Conservation (phyloP, 208 protist species). For the Trichomonas tenax region DNA sequence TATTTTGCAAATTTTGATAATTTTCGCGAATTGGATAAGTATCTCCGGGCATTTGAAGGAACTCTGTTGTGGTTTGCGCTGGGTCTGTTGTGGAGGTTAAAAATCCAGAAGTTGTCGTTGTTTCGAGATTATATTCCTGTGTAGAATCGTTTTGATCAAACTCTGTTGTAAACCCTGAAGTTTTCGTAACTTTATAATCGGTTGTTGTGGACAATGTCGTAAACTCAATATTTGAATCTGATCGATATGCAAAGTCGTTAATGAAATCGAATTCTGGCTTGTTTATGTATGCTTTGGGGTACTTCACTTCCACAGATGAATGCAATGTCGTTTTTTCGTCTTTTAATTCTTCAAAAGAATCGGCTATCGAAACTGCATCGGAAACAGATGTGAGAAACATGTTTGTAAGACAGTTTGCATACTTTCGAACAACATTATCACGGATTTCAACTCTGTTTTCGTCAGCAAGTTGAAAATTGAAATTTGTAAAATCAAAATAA, state of each 20-base stretch:
- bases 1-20: background rate
- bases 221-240: too few relatives aligned
- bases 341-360: background rate
- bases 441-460: background rate
- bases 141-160: too few relatives aligned
- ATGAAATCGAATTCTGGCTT: background rate
- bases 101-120: too few relatives aligned
- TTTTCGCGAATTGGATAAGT: background rate
- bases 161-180: too few relatives aligned
- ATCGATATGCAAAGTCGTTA: background rate
- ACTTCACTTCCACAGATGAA: background rate
- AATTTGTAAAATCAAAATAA: background rate
- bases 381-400: background rate
- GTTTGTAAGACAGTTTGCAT: background rate
- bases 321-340: background rate
- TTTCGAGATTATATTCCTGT: too few relatives aligned
- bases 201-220: too few relatives aligned
- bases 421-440: background rate
- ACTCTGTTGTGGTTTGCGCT: background rate
- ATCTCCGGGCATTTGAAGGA: background rate
- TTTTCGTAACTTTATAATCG: too few relatives aligned
- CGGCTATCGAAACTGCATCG: background rate
- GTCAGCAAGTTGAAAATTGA: background rate
- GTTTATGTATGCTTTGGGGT: background rate
- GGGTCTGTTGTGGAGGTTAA: background rate